Conservation (phyloP, 257 asterid species). For the Solanum etuberosum region DNA sequence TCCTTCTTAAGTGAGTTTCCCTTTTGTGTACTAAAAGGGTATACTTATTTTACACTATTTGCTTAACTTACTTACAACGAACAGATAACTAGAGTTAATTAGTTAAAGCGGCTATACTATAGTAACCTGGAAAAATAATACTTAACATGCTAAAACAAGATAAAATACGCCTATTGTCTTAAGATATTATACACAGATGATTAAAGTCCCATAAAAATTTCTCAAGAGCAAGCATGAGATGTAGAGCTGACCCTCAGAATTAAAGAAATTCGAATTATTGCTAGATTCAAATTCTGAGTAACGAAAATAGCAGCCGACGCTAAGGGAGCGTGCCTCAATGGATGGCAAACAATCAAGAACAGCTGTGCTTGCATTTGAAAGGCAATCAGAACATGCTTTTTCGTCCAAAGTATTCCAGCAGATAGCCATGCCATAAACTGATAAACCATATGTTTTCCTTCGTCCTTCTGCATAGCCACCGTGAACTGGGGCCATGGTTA, state of each 20-base stretch:
- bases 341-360: conserved; percentile 3
- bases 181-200: background rate
- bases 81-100: background rate
- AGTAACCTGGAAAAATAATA: background rate
- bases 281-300: conserved; percentile 1
- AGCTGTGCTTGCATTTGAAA: background rate
- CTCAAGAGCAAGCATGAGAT: background rate
- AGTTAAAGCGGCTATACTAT: background rate
- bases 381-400: background rate
- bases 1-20: background rate
- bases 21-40: background rate
- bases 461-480: conserved; percentile 6
- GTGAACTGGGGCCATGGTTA: background rate
- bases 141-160: background rate
- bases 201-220: background rate
- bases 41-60: background rate
- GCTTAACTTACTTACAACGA: background rate
- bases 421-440: conserved; percentile 6
- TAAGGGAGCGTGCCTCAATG: conserved; percentile 7
- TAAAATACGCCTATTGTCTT: background rate
- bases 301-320: conserved; percentile 1
- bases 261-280: background rate
- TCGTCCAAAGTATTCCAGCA: conserved; percentile 9
- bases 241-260: background rate
- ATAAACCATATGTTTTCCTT: background rate